phyloP scores from a whole-genome alignment of 1,284 basidiomycete genomes.

The Inonotus obliquus region DNA sequence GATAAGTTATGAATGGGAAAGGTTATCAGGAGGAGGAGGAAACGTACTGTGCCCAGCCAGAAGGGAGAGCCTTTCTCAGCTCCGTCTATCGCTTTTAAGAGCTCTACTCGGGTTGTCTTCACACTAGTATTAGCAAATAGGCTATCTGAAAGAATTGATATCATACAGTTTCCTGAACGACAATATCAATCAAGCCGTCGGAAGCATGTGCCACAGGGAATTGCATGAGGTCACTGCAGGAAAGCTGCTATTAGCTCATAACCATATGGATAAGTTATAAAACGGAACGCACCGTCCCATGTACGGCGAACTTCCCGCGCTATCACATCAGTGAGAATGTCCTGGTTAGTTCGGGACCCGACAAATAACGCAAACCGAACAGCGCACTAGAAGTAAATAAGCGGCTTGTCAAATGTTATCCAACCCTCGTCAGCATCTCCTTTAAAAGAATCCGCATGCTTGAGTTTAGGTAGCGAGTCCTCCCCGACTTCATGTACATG shows the following conservation, averaged over 20 bases:
- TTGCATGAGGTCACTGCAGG: constrained; percentile 70
- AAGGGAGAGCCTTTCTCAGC: constrained; percentile 64
- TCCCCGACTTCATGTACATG: constrained; percentile 13
- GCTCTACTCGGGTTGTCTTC: constrained; percentile 51
- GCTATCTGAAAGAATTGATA: neutral
- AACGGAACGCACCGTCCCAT: constrained; percentile 27
- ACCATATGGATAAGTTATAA: neutral
- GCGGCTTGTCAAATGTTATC: constrained; percentile 65
- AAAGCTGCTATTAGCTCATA: neutral
- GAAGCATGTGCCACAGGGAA: constrained; percentile 80
- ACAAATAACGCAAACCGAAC: constrained; percentile 6
- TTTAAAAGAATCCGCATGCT: constrained; percentile 25
- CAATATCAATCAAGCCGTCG: constrained; percentile 79
- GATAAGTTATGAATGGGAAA: neutral
- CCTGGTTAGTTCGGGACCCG: neutral
- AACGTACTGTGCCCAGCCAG: constrained; percentile 60
- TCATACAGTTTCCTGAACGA: constrained; percentile 60
- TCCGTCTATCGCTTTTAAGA: constrained; percentile 60
- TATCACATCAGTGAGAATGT: constrained; percentile 19
- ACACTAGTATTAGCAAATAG: neutral
- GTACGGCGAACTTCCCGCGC: constrained; percentile 42
- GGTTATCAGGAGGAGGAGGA: neutral
- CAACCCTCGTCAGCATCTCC: constrained; percentile 52
- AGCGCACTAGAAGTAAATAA: constrained; percentile 67
- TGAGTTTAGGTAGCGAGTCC: constrained; percentile 38